Evolutionary conservation across 106 monocot genomes (phyloP).

Genomic region (Dendrobium catenatum): DNA sequence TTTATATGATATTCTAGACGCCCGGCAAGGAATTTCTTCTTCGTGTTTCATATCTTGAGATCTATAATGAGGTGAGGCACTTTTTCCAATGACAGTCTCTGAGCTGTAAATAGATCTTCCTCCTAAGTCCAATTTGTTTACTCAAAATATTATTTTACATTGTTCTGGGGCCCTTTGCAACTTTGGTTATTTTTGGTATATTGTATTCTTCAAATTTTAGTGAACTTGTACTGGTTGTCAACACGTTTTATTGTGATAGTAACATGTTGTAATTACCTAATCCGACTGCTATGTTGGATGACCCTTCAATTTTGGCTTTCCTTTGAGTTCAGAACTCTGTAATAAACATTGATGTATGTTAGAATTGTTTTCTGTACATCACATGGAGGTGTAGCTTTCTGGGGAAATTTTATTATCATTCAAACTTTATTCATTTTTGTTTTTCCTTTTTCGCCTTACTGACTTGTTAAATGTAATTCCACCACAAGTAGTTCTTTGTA

Average conservation of each 20-base stretch:
- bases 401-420: not conserved
- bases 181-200: not conserved
- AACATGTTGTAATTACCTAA: not conserved
- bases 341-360: not conserved
- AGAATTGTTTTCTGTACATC: not conserved
- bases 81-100: too few species aligned
- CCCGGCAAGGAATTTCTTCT: slow-evolving; percentile 93
- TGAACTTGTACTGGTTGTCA: not conserved
- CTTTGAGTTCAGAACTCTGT: not conserved
- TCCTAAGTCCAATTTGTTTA: not conserved
- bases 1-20: slow-evolving; percentile 37
- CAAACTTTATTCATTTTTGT: not conserved
- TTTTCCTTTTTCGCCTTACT: not conserved
- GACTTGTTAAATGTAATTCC: not conserved
- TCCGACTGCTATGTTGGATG: not conserved
- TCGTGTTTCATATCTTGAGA: slow-evolving; percentile 98
- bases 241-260: not conserved
- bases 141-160: not conserved
- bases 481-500: not conserved
- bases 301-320: not conserved
- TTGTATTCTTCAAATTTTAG: not conserved
- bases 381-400: not conserved
- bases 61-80: slow-evolving; percentile 90
- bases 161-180: not conserved
- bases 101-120: not conserved